Evolutionary conservation across 768 basidiomycete species (phyloP).

Genomic region (Melanogaster broomeanus): DNA sequence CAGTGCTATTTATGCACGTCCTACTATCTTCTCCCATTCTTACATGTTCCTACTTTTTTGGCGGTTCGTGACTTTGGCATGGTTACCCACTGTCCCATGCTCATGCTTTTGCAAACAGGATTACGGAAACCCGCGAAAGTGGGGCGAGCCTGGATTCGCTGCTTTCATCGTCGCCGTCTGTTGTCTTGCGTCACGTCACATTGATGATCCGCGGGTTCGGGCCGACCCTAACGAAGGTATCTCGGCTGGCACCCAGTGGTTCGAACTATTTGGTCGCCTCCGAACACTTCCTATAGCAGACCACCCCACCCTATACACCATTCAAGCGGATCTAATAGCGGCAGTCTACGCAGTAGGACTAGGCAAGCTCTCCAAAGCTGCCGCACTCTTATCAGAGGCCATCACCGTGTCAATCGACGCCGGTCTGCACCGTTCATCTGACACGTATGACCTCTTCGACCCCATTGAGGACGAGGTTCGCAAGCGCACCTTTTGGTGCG

Average conservation of each 20-base stretch:
- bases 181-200: slow-evolving; percentile 88
- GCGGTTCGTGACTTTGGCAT: slow-evolving; percentile 46
- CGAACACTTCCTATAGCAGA: slow-evolving; percentile 90
- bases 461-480: slow-evolving; percentile 89
- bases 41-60: slow-evolving; percentile 89
- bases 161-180: slow-evolving; percentile 93
- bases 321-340: slow-evolving; percentile 89
- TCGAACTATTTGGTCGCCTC: slow-evolving; percentile 83
- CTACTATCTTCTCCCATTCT: slow-evolving; percentile 90
- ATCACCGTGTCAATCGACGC: slow-evolving; percentile 87
- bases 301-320: slow-evolving; percentile 86
- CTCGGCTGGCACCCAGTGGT: slow-evolving; percentile 91
- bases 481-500: slow-evolving; percentile 96
- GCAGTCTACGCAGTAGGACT: slow-evolving; percentile 91
- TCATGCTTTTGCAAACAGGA: slow-evolving; percentile 51
- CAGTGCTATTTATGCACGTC: slow-evolving; percentile 89
- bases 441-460: slow-evolving; percentile 85
- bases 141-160: slow-evolving; percentile 94
- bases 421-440: slow-evolving; percentile 84
- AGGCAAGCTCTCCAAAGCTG: slow-evolving; percentile 85
- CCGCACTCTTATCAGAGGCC: slow-evolving; percentile 82
- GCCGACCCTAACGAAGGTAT: slow-evolving; percentile 79
- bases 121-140: slow-evolving; percentile 92
- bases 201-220: slow-evolving; percentile 89
- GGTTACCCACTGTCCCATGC: slow-evolving; percentile 10